These are phyloP conservation scores for Camelina sativa DNA, from an alignment of 345 rosid species.

Conservation along the genomic window DNA sequence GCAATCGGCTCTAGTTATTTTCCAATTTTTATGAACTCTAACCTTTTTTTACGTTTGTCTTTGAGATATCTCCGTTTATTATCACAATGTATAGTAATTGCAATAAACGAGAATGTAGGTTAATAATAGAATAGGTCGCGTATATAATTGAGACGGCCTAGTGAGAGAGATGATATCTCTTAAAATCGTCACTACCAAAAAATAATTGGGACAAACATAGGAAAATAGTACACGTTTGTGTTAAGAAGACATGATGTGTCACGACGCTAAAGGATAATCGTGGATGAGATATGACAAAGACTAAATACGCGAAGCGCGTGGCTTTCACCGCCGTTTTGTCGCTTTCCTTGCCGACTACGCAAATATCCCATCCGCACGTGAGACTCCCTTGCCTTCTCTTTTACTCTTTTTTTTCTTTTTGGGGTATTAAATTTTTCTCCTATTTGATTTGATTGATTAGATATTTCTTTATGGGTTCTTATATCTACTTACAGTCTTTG, in stretches of 20 bases:
- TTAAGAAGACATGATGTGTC: conserved; percentile 17
- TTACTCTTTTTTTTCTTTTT: background rate
- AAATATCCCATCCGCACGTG: conserved; percentile 35
- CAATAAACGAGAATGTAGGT: conserved; percentile 15
- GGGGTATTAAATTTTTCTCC: background rate
- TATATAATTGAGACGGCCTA: conserved; percentile 14
- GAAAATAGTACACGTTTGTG: conserved; percentile 26
- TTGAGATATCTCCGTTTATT: too few relatives aligned
- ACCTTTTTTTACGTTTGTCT: too few relatives aligned
- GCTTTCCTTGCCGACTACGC: conserved; percentile 35
- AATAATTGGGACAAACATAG: conserved; percentile 10
- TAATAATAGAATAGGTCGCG: background rate
- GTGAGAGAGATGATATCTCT: background rate
- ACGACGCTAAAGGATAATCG: conserved; percentile 20
- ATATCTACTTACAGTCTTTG: conserved; percentile 5
- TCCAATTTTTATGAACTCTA: background rate
- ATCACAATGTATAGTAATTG: background rate
- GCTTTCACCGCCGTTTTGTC: conserved; percentile 15
- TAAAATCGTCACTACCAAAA: conserved; percentile 6
- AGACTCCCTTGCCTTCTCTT: conserved; percentile 22
- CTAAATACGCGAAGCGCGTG: conserved; percentile 16
- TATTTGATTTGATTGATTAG: conserved; percentile 22
- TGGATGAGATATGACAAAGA: background rate
- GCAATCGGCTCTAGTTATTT: conserved; percentile 5
- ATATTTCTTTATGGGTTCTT: background rate